phyloP scores from a whole-genome alignment of 192 early-diverging fungal genomes.

The Umbelopsis ramanniana region DNA sequence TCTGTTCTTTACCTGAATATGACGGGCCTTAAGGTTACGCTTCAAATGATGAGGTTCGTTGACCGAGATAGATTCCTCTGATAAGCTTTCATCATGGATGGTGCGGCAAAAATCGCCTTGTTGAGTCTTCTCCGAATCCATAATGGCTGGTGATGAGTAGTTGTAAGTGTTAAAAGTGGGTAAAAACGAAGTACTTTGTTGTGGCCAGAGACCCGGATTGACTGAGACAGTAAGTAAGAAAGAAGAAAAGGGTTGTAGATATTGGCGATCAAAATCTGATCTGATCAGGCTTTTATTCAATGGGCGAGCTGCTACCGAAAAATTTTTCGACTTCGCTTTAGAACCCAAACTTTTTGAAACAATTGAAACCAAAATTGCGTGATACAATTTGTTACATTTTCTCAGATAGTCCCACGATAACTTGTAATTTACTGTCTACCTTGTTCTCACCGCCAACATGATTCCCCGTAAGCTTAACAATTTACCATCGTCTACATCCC shows the following conservation, averaged over 20 bases:
- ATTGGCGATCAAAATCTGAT: not conserved
- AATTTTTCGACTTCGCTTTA: not conserved
- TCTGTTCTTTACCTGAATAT: constrained; percentile 23
- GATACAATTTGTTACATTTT: constrained; percentile 12
- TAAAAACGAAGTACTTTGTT: not conserved
- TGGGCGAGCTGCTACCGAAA: not conserved
- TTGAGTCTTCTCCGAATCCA: constrained; percentile 21
- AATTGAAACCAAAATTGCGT: constrained; percentile 8
- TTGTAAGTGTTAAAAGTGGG: not conserved
- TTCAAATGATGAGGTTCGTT: not conserved
- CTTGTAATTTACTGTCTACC: not conserved
- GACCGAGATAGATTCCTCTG: not conserved
- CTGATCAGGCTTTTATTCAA: too few relatives aligned
- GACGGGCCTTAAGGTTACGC: constrained; percentile 38
- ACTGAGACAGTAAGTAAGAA: not conserved
- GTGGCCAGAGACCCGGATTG: constrained; percentile 38
- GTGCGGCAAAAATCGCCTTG: constrained; percentile 1
- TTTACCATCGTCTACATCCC: not conserved
- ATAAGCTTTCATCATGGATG: constrained; percentile 18
- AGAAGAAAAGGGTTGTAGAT: not conserved
- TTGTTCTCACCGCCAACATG: too few relatives aligned
- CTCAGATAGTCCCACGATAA: constrained; percentile 4
- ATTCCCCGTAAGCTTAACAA: too few relatives aligned
- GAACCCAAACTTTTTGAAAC: not conserved
- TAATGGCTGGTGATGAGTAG: not conserved